Percentiles rank a stretch among this genome's conserved stretches.
Conservation (phyloP, 116 monocot genomes). For the Trichopus zeylanicus region DNA sequence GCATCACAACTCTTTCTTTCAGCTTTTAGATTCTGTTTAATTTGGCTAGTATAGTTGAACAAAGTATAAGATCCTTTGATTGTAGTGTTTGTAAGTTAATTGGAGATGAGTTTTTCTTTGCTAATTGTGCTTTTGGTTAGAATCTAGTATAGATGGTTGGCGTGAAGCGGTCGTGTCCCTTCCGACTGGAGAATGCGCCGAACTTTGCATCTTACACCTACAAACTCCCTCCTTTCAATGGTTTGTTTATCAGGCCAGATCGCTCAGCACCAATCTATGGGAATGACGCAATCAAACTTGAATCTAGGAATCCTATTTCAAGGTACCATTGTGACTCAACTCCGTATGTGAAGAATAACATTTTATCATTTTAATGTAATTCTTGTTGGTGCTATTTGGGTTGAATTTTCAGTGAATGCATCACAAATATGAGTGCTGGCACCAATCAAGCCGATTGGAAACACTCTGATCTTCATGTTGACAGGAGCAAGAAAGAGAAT, state of each 20-base stretch:
- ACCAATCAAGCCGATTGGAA: not conserved
- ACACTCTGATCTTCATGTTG: not conserved
- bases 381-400: too few species aligned
- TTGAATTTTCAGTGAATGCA: too few species aligned
- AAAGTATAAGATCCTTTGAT: too few species aligned
- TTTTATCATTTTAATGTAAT: too few species aligned
- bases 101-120: not conserved
- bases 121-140: slow-evolving; percentile 12
- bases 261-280: too few species aligned
- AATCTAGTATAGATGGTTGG: slow-evolving; percentile 19
- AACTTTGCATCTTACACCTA: not conserved
- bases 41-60: too few species aligned
- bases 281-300: too few species aligned
- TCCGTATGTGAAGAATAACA: too few species aligned
- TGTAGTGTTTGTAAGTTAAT: not conserved
- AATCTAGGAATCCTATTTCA: too few species aligned
- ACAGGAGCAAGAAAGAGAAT: not conserved
- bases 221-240: slow-evolving; percentile 4
- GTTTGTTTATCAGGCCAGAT: too few species aligned
- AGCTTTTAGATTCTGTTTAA: not conserved
- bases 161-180: slow-evolving; percentile 30
- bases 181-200: slow-evolving; percentile 1
- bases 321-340: too few species aligned
- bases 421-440: not conserved
- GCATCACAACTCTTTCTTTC: not conserved